These are phyloP conservation scores for Krasilnikovozyma curviuscula DNA, from an alignment of 768 basidiomycete species.

Conservation along the genomic window DNA sequence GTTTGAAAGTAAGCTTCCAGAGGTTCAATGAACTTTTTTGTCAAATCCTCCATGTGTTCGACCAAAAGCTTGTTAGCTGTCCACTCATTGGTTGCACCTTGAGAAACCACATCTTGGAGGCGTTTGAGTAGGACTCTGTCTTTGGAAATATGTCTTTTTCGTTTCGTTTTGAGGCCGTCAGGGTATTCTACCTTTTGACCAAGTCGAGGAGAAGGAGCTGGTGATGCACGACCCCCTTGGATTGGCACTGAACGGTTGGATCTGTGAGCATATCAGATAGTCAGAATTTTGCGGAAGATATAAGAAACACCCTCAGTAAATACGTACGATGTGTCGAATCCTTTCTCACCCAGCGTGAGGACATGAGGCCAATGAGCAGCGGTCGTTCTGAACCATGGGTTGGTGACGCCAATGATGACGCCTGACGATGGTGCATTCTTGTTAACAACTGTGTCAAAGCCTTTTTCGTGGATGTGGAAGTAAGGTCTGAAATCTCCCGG, in stretches of 20 bases:
- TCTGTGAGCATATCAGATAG: background rate
- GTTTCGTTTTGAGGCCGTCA: slow-evolving; percentile 27
- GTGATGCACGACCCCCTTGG: background rate
- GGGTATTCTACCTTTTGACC: slow-evolving; percentile 15
- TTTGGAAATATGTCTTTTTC: slow-evolving; percentile 68
- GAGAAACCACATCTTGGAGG: slow-evolving; percentile 33
- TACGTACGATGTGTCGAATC: background rate
- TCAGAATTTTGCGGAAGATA: background rate
- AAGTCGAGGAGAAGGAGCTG: background rate
- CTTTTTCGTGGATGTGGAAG: slow-evolving; percentile 89
- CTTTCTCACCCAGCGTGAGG: slow-evolving; percentile 43
- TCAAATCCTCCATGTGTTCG: slow-evolving; percentile 59
- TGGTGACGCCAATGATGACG: slow-evolving; percentile 63
- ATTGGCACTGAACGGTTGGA: background rate
- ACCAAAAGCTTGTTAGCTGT: background rate
- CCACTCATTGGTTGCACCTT: background rate
- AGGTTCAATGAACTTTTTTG: slow-evolving; percentile 68
- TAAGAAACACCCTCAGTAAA: background rate
- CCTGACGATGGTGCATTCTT: slow-evolving; percentile 58
- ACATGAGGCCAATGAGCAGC: slow-evolving; percentile 70
- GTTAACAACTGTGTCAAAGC: slow-evolving; percentile 54
- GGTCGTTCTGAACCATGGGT: slow-evolving; percentile 61
- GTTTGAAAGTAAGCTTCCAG: slow-evolving; percentile 79
- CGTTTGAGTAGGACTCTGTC: slow-evolving; percentile 54
- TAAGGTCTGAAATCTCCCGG: slow-evolving; percentile 78